Base-by-base conservation (phyloP, 1,284 basidiomycete species). In the Apiotrichum gamsii region DNA sequence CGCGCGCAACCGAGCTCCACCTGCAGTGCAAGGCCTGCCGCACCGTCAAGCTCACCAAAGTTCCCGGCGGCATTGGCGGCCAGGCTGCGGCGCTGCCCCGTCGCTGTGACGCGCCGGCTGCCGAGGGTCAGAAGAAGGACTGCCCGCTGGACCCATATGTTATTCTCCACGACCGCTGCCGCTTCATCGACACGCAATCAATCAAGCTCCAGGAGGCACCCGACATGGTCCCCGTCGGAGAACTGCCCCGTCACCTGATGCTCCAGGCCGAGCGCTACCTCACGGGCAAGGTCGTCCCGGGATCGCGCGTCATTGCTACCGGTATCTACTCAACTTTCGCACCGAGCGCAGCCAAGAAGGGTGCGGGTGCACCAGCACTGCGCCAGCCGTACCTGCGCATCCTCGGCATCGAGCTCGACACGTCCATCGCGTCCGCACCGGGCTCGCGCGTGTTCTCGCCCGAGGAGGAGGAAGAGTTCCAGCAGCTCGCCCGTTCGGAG, bases 171-270 rank as follows among this genome's bases (percentile, higher is more conserved):
- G 87, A 91, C 45, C 89, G 90, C 71, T 98, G 90, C 43, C 77
- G 80, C 4, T 99, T 98, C 68, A 85, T 94, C 23, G 95, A 99
- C 69, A 89, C 93, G 61, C 95, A 99, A 73, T 88, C 83, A 8
- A 79, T 99, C 61, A 99, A 99, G 72, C 79, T 99, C 14, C 95
- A 99, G 72, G 95, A 99, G 74, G 93, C 94, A 8, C 95, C 95
- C 0, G 95, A 99, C 70, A 96, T 97, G 90, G 95, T 99, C 0
- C 95, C 95, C 3, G 91, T 98, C 19, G 95, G 95, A 77, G 95
- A 99, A 67, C 77, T 99, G 38, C 95, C 95, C 5, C 77, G 93
- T 34, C 95, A 98, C 71, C 91, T 99, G 79, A 80, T 96, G 45
- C 77, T 98, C 21, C 93, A 88, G 30, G 84, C 83, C 11, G 95